A percentile compares a stretch with the other conserved stretches of the same genome.
phyloP scores from a whole-genome alignment of 2,329 filamentous ascomycete species.

The Hypoxylon sp. region DNA sequence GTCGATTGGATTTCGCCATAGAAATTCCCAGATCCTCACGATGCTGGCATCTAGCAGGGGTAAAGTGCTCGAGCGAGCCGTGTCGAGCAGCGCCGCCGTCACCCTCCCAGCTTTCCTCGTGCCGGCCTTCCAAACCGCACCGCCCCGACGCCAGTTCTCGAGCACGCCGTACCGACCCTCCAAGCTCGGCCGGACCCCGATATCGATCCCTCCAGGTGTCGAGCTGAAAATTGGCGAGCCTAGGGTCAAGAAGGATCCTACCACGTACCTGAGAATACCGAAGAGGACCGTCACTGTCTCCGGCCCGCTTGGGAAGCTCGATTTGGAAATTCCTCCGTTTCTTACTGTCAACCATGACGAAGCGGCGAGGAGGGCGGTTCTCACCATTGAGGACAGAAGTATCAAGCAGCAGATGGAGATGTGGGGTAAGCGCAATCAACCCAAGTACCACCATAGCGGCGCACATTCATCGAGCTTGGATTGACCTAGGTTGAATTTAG shows the following conservation, averaged over 20 bases:
- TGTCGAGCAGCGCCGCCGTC: constrained; percentile 58
- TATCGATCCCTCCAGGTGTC: constrained; percentile 87
- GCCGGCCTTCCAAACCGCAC: constrained; percentile 70
- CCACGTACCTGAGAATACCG: constrained; percentile 70
- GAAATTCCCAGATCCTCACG: constrained; percentile 40
- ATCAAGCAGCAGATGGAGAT: constrained; percentile 86
- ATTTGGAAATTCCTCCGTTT: constrained; percentile 82
- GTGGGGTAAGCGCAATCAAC: constrained; percentile 79
- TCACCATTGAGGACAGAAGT: constrained; percentile 76
- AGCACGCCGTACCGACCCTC: constrained; percentile 75
- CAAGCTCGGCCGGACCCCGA: constrained; percentile 85
- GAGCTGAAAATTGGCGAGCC: constrained; percentile 78
- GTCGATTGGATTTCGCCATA: constrained; percentile 35
- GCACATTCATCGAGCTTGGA: background rate
- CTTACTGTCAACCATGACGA: constrained; percentile 77
- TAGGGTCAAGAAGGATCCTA: constrained; percentile 63
- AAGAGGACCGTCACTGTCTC: constrained; percentile 78
- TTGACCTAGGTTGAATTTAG: constrained; percentile 60
- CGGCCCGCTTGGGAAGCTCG: constrained; percentile 84
- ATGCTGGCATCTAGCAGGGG: constrained; percentile 76
- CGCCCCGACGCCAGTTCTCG: constrained; percentile 72
- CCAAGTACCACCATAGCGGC: background rate
- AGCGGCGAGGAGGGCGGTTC: constrained; percentile 69
- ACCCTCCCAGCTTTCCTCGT: constrained; percentile 79
- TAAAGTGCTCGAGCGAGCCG: constrained; percentile 68